phyloP scores from a whole-genome alignment of 2,329 filamentous ascomycete genomes.

The Penicillium sumatraense region DNA sequence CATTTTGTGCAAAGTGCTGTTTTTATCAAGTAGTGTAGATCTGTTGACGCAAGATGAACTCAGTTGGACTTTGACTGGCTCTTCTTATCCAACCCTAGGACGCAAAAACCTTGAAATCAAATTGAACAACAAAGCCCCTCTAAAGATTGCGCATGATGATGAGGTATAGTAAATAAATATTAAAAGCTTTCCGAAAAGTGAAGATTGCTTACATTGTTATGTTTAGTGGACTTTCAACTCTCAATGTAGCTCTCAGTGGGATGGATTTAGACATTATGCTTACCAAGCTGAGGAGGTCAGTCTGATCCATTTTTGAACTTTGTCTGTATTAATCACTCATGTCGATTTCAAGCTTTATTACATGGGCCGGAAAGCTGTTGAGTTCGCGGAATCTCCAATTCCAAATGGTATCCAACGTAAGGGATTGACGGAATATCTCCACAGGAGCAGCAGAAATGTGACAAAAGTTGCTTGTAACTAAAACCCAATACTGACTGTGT shows the following conservation, averaged over 20 bases:
- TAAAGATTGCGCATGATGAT: constrained; percentile 5
- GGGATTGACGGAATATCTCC: too few species aligned
- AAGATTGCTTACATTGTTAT: background rate
- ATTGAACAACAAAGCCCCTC: background rate
- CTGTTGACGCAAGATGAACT: background rate
- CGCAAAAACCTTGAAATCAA: constrained; percentile 5
- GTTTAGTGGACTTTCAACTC: constrained; percentile 14
- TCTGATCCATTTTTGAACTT: background rate
- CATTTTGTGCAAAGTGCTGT: background rate
- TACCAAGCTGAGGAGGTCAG: constrained; percentile 15
- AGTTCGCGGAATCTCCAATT: background rate
- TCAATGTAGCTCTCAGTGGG: constrained; percentile 17
- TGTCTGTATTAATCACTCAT: background rate
- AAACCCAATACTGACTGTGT: background rate
- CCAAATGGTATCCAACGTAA: constrained; percentile 10
- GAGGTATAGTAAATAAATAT: background rate
- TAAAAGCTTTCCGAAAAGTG: background rate
- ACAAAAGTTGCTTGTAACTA: too few species aligned
- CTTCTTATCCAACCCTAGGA: constrained; percentile 1
- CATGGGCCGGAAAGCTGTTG: constrained; percentile 4
- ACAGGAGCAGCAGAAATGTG: too few species aligned
- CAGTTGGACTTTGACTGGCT: constrained; percentile 6
- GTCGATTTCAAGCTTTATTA: constrained; percentile 4
- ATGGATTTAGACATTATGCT: constrained; percentile 14
- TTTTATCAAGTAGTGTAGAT: background rate